Conservation (phyloP, 169 alveolate species). For the Babesia sp. region DNA sequence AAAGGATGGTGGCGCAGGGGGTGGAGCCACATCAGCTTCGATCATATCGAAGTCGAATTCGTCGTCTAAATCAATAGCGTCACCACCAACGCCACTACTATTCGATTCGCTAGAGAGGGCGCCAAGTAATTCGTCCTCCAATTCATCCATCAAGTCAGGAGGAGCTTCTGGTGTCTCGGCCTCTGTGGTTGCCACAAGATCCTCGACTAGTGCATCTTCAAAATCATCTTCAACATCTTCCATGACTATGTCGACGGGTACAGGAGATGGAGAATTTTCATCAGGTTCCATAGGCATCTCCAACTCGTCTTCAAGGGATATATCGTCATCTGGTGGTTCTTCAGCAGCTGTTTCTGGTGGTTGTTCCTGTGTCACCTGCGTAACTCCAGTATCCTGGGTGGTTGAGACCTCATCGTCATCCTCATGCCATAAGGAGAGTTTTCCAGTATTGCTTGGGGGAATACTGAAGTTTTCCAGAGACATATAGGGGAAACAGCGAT, state of each 20-base stretch:
- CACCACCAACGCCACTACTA: slow-evolving; percentile 9
- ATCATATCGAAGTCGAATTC: slow-evolving; percentile 50
- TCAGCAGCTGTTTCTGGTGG: background rate
- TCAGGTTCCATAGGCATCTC: background rate
- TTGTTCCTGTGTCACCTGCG: background rate
- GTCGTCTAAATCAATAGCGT: slow-evolving; percentile 21
- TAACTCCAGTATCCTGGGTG: too few relatives aligned
- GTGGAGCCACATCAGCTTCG: slow-evolving; percentile 2
- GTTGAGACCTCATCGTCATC: slow-evolving; percentile 9
- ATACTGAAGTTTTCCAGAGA: slow-evolving; percentile 6
- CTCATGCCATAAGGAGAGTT: background rate
- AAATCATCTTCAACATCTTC: background rate
- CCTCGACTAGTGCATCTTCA: slow-evolving; percentile 4
- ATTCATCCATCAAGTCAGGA: slow-evolving; percentile 8
- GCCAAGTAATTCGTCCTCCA: slow-evolving; percentile 47
- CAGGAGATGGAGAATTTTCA: background rate
- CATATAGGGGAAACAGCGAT: slow-evolving; percentile 1
- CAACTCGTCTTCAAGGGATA: background rate
- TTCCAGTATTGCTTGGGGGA: background rate
- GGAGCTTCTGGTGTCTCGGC: background rate
- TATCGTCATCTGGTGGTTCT: background rate
- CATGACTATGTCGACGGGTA: background rate
- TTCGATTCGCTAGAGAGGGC: slow-evolving; percentile 4
- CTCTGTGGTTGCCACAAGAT: background rate
- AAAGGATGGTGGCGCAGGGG: slow-evolving; percentile 7